These are phyloP conservation scores for Chrysoporthe puriensis DNA, from an alignment of 2,329 filamentous ascomycete species.

Conservation along the genomic window DNA sequence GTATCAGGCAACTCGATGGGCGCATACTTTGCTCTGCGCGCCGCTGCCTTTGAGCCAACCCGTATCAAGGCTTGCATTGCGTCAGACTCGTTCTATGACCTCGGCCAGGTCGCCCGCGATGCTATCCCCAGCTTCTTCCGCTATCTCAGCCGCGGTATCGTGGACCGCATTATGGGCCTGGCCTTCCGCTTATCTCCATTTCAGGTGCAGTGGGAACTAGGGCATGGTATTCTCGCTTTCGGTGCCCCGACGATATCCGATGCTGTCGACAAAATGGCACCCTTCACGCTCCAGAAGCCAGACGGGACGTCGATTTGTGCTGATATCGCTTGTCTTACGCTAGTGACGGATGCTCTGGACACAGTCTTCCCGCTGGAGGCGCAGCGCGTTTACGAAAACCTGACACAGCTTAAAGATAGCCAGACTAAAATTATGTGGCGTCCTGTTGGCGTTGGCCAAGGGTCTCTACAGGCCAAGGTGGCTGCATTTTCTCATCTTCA, in stretches of 20 bases:
- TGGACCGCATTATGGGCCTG: background rate
- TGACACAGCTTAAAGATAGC: constrained; percentile 7
- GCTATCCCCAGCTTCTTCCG: background rate
- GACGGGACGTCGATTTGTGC: background rate
- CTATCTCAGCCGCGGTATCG: background rate
- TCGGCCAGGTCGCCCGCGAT: background rate
- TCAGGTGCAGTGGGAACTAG: constrained; percentile 2
- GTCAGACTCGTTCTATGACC: constrained; percentile 42
- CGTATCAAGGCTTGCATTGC: constrained; percentile 49
- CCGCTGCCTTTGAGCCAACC: constrained; percentile 38
- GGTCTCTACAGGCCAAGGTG: constrained; percentile 9
- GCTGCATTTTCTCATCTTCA: constrained; percentile 11
- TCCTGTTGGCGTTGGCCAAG: constrained; percentile 12
- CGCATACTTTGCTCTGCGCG: constrained; percentile 51
- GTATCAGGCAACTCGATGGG: constrained; percentile 47
- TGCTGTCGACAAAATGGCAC: constrained; percentile 6
- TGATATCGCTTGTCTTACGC: constrained; percentile 6
- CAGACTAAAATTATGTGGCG: constrained; percentile 6
- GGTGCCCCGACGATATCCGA: background rate
- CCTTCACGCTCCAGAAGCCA: background rate
- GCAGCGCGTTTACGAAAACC: constrained; percentile 8
- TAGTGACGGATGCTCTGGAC: constrained; percentile 4
- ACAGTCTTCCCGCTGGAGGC: constrained; percentile 2
- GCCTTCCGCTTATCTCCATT: background rate
- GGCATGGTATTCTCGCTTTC: background rate